These are phyloP conservation scores for Priceomyces castillae DNA, from an alignment of 805 yeast genomes.

Conservation along the genomic window DNA sequence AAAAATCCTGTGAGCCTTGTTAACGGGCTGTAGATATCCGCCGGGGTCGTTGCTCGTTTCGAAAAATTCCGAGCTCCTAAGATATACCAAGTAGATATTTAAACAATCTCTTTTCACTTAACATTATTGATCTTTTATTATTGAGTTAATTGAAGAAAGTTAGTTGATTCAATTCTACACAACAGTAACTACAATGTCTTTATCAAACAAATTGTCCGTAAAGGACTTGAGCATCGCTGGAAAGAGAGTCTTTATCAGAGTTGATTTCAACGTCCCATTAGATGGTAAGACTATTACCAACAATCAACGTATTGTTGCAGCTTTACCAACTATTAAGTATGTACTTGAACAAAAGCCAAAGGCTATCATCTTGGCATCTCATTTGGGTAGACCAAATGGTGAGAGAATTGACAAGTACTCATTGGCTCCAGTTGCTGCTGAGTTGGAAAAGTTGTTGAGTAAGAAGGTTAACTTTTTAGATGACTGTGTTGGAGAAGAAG, in stretches of 20 bases:
- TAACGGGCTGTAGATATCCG: constrained; percentile 9
- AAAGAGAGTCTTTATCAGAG: constrained; percentile 98
- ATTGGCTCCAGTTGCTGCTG: constrained; percentile 88
- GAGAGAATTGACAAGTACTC: constrained; percentile 83
- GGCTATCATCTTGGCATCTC: constrained; percentile 91
- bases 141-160: not conserved
- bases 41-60: constrained; percentile 6
- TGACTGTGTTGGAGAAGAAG: constrained; percentile 93
- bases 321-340: constrained; percentile 96
- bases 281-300: constrained; percentile 97
- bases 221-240: constrained; percentile 81
- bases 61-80: constrained; percentile 2
- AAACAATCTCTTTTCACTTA: not conserved
- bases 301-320: constrained; percentile 99
- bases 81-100: constrained; percentile 1
- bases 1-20: too few species aligned
- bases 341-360: constrained; percentile 90
- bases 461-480: constrained; percentile 71
- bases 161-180: not conserved
- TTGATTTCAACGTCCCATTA: constrained; percentile 92
- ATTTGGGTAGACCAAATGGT: constrained; percentile 99
- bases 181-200: constrained; percentile 60
- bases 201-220: constrained; percentile 90
- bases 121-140: not conserved
- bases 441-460: constrained; percentile 75